Percentiles rank a stretch among this genome's conserved stretches.
Evolutionary conservation across 1,284 basidiomycete species (phyloP).

Genomic region (Rhodotorula sp.): DNA sequence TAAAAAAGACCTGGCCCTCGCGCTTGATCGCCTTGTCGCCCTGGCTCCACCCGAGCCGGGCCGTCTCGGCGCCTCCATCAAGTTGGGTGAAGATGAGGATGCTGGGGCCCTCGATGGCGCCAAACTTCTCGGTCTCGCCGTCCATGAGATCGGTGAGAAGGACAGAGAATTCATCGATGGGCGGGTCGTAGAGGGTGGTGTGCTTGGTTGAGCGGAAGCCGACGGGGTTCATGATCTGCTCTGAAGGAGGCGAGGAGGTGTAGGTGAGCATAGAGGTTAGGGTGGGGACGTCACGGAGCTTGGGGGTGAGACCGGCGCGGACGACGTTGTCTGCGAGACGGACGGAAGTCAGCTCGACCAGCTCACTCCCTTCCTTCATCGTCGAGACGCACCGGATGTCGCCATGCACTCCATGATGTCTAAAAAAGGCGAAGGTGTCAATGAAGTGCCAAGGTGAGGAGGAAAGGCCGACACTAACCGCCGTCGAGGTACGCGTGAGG

Average conservation of each 20-base stretch:
- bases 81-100: constrained; percentile 76
- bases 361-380: neutral
- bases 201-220: constrained; percentile 53
- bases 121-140: constrained; percentile 59
- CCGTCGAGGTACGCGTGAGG: constrained; percentile 95
- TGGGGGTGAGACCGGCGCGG: constrained; percentile 94
- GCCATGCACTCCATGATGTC: constrained; percentile 99
- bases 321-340: constrained; percentile 80
- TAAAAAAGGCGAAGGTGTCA: constrained; percentile 47
- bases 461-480: constrained; percentile 57
- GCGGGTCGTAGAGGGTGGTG: constrained; percentile 80
- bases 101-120: constrained; percentile 74
- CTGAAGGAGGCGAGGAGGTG: constrained; percentile 63
- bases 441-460: neutral
- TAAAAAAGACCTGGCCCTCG: constrained; percentile 76
- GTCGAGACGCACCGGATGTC: constrained; percentile 58
- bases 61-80: constrained; percentile 53
- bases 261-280: constrained; percentile 88
- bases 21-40: constrained; percentile 55
- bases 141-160: constrained; percentile 61
- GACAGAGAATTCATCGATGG: constrained; percentile 91
- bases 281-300: constrained; percentile 88
- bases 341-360: neutral
- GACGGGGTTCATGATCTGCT: constrained; percentile 67
- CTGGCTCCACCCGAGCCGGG: constrained; percentile 53